These are phyloP conservation scores for Aspergillus versicolor DNA, from an alignment of 2,329 filamentous ascomycete genomes.

Conservation along the genomic window DNA sequence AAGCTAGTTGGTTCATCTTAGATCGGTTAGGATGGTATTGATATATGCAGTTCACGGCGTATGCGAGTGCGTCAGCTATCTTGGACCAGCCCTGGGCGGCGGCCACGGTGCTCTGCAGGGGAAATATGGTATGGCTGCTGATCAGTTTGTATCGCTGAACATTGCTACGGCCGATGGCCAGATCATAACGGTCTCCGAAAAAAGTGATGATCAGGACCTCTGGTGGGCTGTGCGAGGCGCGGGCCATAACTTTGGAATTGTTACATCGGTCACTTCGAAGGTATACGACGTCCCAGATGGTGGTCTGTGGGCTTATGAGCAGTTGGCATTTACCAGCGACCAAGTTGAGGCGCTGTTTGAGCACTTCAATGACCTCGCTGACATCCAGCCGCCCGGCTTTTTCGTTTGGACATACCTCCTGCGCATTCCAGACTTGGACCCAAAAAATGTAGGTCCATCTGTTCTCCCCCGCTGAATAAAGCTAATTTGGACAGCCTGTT, in stretches of 20 bases:
- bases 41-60: conserved; percentile 43
- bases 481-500: conserved; percentile 9
- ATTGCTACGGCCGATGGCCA: conserved; percentile 53
- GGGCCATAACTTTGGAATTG: conserved; percentile 58
- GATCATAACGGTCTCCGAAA: conserved; percentile 1
- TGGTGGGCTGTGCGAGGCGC: conserved; percentile 57
- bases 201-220: conserved; percentile 37
- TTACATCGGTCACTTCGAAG: conserved; percentile 47
- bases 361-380: conserved; percentile 10
- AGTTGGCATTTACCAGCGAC: conserved; percentile 5
- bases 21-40: background rate
- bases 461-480: background rate
- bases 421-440: conserved; percentile 3
- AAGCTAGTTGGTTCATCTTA: background rate
- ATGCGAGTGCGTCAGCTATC: conserved; percentile 52
- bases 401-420: conserved; percentile 7
- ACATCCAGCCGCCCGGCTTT: conserved; percentile 11
- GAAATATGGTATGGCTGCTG: conserved; percentile 52
- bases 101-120: conserved; percentile 58
- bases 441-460: conserved; percentile 9
- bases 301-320: conserved; percentile 11
- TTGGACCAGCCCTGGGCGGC: conserved; percentile 56
- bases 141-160: conserved; percentile 54
- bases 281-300: conserved; percentile 39
- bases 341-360: conserved; percentile 10